phyloP scores from a whole-genome alignment of 768 basidiomycete species.

The Hygrocybe punicea region DNA sequence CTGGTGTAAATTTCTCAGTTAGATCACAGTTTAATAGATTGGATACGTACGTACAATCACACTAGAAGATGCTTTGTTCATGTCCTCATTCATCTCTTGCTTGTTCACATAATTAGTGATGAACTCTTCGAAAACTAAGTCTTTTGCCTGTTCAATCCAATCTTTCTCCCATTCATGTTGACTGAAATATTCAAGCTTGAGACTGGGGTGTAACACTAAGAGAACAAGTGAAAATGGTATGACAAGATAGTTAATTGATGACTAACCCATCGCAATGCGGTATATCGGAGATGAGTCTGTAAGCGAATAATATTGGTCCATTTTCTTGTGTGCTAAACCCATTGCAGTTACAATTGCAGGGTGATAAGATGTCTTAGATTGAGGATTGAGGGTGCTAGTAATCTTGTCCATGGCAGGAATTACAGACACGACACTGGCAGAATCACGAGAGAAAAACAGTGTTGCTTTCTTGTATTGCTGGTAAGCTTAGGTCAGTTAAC shows the following conservation, averaged over 20 bases:
- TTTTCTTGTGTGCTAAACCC: conserved; percentile 23
- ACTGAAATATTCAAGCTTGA: conserved; percentile 37
- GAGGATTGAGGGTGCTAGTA: conserved; percentile 15
- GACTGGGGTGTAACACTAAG: conserved; percentile 26
- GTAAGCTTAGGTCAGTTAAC: background rate
- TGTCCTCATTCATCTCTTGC: too few relatives aligned
- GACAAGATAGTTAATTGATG: background rate
- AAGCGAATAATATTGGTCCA: too few relatives aligned
- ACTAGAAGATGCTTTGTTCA: too few relatives aligned
- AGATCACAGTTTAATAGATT: background rate
- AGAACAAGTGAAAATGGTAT: background rate
- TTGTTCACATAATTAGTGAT: too few relatives aligned
- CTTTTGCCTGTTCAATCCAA: conserved; percentile 24
- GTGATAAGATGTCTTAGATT: background rate
- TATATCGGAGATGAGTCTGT: conserved; percentile 20
- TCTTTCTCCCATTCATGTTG: conserved; percentile 23
- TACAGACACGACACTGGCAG: conserved; percentile 22
- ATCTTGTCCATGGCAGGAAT: conserved; percentile 35
- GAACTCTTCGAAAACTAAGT: too few relatives aligned
- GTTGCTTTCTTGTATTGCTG: conserved; percentile 27
- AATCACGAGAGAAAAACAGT: conserved; percentile 21
- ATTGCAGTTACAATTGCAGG: conserved; percentile 13
- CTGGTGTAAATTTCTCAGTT: conserved; percentile 22
- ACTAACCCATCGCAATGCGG: conserved; percentile 25
- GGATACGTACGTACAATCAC: too few relatives aligned